Evolutionary conservation across 129 eudicot species (phyloP).

Genomic region (Dittrichia graveolens): DNA sequence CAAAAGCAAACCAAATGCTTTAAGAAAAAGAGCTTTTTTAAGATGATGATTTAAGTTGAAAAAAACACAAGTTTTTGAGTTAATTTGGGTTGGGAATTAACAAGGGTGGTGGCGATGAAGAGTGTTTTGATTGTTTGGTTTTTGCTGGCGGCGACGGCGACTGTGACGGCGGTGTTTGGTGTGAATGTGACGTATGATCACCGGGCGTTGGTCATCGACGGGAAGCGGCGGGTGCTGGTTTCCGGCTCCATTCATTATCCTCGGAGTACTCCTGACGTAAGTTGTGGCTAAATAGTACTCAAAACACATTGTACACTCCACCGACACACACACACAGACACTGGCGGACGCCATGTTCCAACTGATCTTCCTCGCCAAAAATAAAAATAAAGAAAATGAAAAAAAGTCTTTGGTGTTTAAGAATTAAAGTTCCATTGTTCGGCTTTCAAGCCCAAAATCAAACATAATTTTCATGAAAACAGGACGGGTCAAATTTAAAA

Average conservation of each 20-base stretch:
- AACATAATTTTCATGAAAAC: too few species aligned
- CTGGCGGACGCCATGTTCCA: too few species aligned
- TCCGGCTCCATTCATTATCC: conserved; percentile 99
- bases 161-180: conserved; percentile 45
- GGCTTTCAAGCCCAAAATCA: too few species aligned
- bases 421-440: too few species aligned
- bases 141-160: conserved; percentile 30
- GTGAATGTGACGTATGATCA: conserved; percentile 89
- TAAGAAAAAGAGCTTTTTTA: conserved; percentile 16
- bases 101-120: background rate
- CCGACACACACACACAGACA: background rate
- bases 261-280: conserved; percentile 94
- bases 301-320: background rate
- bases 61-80: background rate
- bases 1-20: conserved; percentile 41
- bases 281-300: background rate
- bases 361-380: background rate
- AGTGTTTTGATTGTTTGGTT: conserved; percentile 34
- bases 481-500: too few species aligned
- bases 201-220: conserved; percentile 89
- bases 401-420: too few species aligned
- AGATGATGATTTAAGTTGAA: conserved; percentile 6
- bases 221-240: conserved; percentile 70
- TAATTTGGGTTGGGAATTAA: background rate
- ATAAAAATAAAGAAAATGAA: too few species aligned